phyloP scores from a whole-genome alignment of 371 early-diverging fungal species.

The Mortierella sp. region DNA sequence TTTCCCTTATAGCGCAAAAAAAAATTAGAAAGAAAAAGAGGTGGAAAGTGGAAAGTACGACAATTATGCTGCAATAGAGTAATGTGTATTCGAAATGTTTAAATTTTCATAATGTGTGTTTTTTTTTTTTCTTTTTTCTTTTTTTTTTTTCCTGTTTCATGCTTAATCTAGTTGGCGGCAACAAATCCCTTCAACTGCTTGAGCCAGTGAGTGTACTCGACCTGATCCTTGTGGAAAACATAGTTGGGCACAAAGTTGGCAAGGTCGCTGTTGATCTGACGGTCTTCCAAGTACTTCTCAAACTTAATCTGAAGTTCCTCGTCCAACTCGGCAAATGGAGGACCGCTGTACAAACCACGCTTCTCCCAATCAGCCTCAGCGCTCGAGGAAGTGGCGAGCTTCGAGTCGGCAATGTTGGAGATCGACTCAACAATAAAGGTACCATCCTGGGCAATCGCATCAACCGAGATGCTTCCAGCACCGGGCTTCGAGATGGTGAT shows the following conservation, averaged over 20 bases:
- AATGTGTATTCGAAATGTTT: no score
- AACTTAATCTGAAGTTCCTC: slow-evolving; percentile 84
- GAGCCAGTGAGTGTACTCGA: slow-evolving; percentile 92
- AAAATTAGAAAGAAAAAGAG: no score
- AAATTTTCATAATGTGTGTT: no score
- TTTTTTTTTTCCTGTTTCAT: no score
- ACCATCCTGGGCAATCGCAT: slow-evolving; percentile 85
- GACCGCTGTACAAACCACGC: slow-evolving; percentile 90
- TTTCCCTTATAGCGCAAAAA: no score
- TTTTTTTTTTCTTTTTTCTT: no score
- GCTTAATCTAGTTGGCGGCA: slow-evolving; percentile 60
- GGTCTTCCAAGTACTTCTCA: slow-evolving; percentile 87
- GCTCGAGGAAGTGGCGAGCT: slow-evolving; percentile 73
- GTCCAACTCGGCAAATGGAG: slow-evolving; percentile 91
- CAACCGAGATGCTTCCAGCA: slow-evolving; percentile 83
- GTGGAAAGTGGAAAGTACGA: no score
- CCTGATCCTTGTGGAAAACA: slow-evolving; percentile 94
- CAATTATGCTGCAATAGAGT: no score
- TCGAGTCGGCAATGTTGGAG: slow-evolving; percentile 74
- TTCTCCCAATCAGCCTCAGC: slow-evolving; percentile 95
- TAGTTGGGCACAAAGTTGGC: slow-evolving; percentile 89
- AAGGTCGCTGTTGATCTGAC: slow-evolving; percentile 84
- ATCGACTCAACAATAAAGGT: slow-evolving; percentile 87
- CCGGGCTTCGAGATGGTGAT: slow-evolving; percentile 83
- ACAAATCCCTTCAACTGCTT: slow-evolving; percentile 83